Base-by-base conservation (phyloP, 441 rosid species). In the Syzygium malaccense region DNA sequence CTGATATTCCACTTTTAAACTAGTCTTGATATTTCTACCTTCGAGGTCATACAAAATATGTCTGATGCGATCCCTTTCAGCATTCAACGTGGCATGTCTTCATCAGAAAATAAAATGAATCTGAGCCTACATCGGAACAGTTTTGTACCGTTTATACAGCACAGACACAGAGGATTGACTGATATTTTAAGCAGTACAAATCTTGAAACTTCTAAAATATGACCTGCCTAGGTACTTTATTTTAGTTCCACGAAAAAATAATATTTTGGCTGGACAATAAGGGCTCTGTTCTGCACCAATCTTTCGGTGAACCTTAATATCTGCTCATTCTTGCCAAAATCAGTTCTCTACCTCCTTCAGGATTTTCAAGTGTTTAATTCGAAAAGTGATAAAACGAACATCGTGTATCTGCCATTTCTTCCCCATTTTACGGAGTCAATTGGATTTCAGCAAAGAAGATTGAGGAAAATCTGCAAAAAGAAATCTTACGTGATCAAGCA, bases 401-500 rank as follows among this genome's bases (percentile, higher is more conserved):
- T 41, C 83, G 9, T 23, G n/a, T 41, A 75, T 37, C 83, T 41
- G 51, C 83, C 83, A 75, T 75, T 75, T 37, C 83, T 75, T 75
- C 53, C 83, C 53, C 18, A 75, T 75, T 75, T 75, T 75, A 30
- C 12, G 0, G 18, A 41, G 83, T 75, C 83, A 41, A 23, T 75
- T 75, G 53, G n/a, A 71, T 71, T 37, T 37, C 51, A 41, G 62
- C 28, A 85, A 85, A 48, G 79, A 12, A 64, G 66, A 60, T 41
- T 1, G 23, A 37, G 26, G 48, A 62, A 55, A 54, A 23, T 45
- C 37, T 17, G 23, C 45, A 48, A 37, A 48, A n/a, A 32, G 32
- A 41, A 86, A 85, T 55, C 94, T 93, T 90, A 94, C 95, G 62
- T 94, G 95, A 90, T 94, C 96, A 45, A 93, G 91, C 89, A 94